Base-by-base conservation (phyloP, 1,284 basidiomycete genomes). In the Puccinia hordei region DNA sequence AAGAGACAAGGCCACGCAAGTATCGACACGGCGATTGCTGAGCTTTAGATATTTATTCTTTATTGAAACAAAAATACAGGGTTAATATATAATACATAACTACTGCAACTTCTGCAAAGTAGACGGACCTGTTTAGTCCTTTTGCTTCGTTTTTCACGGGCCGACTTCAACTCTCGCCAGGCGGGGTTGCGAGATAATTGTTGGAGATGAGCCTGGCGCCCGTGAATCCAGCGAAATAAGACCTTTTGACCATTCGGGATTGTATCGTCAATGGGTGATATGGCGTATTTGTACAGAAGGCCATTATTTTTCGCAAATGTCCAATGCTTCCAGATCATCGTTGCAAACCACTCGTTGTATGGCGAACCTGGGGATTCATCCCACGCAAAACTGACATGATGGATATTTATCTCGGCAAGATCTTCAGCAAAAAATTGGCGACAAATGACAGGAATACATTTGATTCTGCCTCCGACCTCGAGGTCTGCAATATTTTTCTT, bases 351-450 rank as follows among this genome's bases (percentile, higher is more conserved):
- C 24, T 41, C 10, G 63, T 66, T 66, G 35, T 41, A 66, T 8
- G 63, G 63, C 5, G 63, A 66, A n/a, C 12, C 38, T 22, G 63
- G 63, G 38, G 41, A 27, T 66, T 66, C 12, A 17, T 41, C 38
- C 63, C 63, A 66, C 4, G 63, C 35, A 66, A 66, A 66, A 27
- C 63, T 66, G 35, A 66, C 35, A 46, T 66, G 35, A 30, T 41
- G 35, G 63, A 66, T 27, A n/a, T 66, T 44, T 5, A 24, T 30
- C 10, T 38, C 35, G 35, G 63, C 63, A 4, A 66, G 35, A 44
- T 66, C 63, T 38, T 66, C 35, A 22, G 35, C 17, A 33, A 66
- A 66, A 66, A 66, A 66, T 66, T 66, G 63, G 41, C 24, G 63
- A n/a, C 63, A 66, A 27, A 66, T 27, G 5, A 66, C 15, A 15